A percentile compares a stretch with the other conserved stretches of the same genome.
Conservation (phyloP, 352 stramenopile species). For the Plasmopara muralis region DNA sequence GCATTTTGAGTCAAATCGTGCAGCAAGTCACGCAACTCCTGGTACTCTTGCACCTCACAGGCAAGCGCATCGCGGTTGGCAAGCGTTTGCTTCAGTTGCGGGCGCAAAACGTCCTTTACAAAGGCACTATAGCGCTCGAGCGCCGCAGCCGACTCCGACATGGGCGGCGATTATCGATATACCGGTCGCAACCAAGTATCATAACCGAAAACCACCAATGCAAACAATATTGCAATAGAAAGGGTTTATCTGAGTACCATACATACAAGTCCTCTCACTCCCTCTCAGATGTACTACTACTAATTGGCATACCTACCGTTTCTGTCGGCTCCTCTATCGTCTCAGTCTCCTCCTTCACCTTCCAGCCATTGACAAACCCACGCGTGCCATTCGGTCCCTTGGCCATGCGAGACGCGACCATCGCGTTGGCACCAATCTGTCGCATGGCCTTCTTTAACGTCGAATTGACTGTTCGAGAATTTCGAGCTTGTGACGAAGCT, state of each 20-base stretch:
- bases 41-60: slow-evolving; percentile 57
- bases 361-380: slow-evolving; percentile 59
- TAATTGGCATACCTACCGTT: background rate
- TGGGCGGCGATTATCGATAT: background rate
- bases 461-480: slow-evolving; percentile 55
- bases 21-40: slow-evolving; percentile 43
- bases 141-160: slow-evolving; percentile 19
- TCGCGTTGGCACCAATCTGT: slow-evolving; percentile 48
- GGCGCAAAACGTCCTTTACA: slow-evolving; percentile 61
- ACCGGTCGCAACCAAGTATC: background rate
- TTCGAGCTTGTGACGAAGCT: slow-evolving; percentile 22
- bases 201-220: no score
- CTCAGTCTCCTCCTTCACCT: slow-evolving; percentile 11
- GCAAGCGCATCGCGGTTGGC: slow-evolving; percentile 39
- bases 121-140: slow-evolving; percentile 62
- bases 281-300: no score
- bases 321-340: slow-evolving; percentile 1
- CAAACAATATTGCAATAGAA: background rate
- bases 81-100: slow-evolving; percentile 59
- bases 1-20: slow-evolving; percentile 24
- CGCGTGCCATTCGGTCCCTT: slow-evolving; percentile 68
- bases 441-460: slow-evolving; percentile 61
- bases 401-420: slow-evolving; percentile 59
- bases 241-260: background rate
- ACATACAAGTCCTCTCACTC: no score